These are phyloP conservation scores for Sapria himalayana DNA, from an alignment of 345 rosid genomes.

Conservation along the genomic window DNA sequence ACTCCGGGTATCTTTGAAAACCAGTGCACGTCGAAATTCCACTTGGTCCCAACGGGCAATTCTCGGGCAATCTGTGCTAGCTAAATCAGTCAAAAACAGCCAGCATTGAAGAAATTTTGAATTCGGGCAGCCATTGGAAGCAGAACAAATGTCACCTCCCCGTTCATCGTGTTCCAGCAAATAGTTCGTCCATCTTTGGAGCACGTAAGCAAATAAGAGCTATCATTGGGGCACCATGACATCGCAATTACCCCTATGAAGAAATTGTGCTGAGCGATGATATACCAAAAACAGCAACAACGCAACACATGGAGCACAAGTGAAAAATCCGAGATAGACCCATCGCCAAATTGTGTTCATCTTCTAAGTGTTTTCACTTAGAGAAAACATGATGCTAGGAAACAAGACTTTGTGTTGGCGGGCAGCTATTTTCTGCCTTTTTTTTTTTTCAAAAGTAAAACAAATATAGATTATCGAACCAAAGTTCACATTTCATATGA, in stretches of 20 bases:
- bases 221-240: conserved; percentile 95
- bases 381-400: too few relatives aligned
- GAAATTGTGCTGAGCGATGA: too few relatives aligned
- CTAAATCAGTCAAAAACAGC: not conserved
- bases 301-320: too few relatives aligned
- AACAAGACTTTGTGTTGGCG: too few relatives aligned
- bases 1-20: conserved; percentile 90
- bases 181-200: conserved; percentile 94
- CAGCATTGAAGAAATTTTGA: conserved; percentile 1
- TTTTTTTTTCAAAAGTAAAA: too few relatives aligned
- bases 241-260: conserved; percentile 92
- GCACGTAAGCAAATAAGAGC: conserved; percentile 88
- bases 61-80: conserved; percentile 57
- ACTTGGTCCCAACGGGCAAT: conserved; percentile 83
- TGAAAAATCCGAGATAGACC: too few relatives aligned
- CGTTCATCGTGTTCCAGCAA: conserved; percentile 89
- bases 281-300: too few relatives aligned
- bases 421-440: too few relatives aligned
- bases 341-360: too few relatives aligned
- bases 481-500: too few relatives aligned
- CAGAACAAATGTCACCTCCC: conserved; percentile 31
- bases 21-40: conserved; percentile 99
- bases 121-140: not conserved
- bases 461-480: too few relatives aligned
- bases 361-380: too few relatives aligned